A percentile compares a stretch with the other conserved stretches of the same genome.
These are phyloP conservation scores for Oryza coarctata DNA, from an alignment of 176 grass and related monocot species.

Conservation along the genomic window DNA sequence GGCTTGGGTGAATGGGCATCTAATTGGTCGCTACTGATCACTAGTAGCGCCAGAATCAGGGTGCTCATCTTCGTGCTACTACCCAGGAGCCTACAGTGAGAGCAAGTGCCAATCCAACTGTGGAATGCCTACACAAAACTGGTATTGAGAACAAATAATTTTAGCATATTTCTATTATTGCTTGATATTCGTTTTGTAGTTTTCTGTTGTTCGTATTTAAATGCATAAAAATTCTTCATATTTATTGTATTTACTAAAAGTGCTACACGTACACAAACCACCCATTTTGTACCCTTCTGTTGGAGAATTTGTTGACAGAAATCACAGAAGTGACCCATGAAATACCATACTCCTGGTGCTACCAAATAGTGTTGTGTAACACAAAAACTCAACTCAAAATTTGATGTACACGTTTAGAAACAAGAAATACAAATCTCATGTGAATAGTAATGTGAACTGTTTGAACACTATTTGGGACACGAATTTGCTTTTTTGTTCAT, in stretches of 20 bases:
- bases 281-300: constrained; percentile 5
- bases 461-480: too few species aligned
- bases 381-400: too few species aligned
- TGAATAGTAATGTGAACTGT: too few species aligned
- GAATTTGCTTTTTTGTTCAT: too few species aligned
- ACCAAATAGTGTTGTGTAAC: too few species aligned
- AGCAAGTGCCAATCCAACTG: constrained; percentile 82
- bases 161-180: background rate
- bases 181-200: constrained; percentile 5
- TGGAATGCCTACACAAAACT: constrained; percentile 88
- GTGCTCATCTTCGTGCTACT: constrained; percentile 67
- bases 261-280: constrained; percentile 27
- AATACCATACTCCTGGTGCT: constrained; percentile 13
- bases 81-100: constrained; percentile 68
- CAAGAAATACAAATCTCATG: too few species aligned
- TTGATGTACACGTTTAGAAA: too few species aligned
- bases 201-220: background rate
- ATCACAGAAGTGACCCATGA: background rate
- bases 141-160: constrained; percentile 45
- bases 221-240: background rate
- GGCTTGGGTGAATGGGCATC: constrained; percentile 88
- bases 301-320: background rate
- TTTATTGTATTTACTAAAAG: background rate
- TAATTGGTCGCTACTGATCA: constrained; percentile 88
- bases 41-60: constrained; percentile 66